These are phyloP conservation scores for Suhomyces vadensis DNA, from an alignment of 805 yeast genomes.

Conservation along the genomic window DNA sequence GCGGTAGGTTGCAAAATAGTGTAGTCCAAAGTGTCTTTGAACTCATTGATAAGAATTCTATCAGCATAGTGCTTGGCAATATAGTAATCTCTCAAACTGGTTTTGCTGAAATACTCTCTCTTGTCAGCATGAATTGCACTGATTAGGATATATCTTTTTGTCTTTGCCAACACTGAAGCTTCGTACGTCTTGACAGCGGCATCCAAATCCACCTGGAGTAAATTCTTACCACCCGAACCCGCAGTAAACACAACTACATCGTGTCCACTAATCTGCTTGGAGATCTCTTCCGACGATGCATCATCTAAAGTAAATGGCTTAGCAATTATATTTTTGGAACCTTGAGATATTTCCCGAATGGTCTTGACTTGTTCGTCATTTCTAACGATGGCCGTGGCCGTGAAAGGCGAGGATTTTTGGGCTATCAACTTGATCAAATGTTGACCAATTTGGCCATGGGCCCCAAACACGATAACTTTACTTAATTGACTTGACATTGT, in stretches of 20 bases:
- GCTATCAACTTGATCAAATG: slow-evolving; percentile 38
- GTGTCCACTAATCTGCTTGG: slow-evolving; percentile 42
- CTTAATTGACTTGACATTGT: not conserved
- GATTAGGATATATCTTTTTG: slow-evolving; percentile 50
- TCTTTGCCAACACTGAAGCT: slow-evolving; percentile 47
- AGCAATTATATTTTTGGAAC: slow-evolving; percentile 27
- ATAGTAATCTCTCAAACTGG: slow-evolving; percentile 46
- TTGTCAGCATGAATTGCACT: slow-evolving; percentile 59
- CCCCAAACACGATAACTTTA: slow-evolving; percentile 47
- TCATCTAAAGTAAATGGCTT: slow-evolving; percentile 41
- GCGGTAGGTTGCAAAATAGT: slow-evolving; percentile 59
- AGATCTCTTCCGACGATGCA: slow-evolving; percentile 33
- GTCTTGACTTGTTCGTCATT: slow-evolving; percentile 43
- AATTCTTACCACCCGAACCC: slow-evolving; percentile 60
- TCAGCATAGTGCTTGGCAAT: slow-evolving; percentile 67
- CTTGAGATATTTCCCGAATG: slow-evolving; percentile 38
- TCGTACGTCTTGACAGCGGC: slow-evolving; percentile 60
- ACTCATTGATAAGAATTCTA: slow-evolving; percentile 37
- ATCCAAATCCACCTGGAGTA: slow-evolving; percentile 59
- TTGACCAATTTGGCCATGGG: slow-evolving; percentile 63
- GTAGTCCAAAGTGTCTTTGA: slow-evolving; percentile 44
- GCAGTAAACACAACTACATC: slow-evolving; percentile 63
- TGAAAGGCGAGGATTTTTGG: slow-evolving; percentile 16
- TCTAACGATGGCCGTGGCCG: slow-evolving; percentile 47
- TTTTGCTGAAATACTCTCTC: slow-evolving; percentile 44